Evolutionary conservation across 1,284 basidiomycete species (phyloP).

Genomic region (Mycosarcoma mackinlayi): DNA sequence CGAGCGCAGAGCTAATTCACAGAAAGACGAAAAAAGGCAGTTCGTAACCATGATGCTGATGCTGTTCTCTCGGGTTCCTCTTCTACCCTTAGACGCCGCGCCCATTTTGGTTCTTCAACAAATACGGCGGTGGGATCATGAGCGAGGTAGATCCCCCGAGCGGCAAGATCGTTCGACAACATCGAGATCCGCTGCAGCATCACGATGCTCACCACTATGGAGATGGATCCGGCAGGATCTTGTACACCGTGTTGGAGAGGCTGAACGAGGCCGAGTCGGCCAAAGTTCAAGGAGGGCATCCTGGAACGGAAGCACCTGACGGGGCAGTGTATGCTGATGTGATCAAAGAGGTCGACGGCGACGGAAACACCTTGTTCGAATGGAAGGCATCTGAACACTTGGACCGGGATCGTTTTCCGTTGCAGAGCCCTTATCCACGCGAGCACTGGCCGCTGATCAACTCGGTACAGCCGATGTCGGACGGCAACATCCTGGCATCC

Average conservation of each 20-base stretch:
- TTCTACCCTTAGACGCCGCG: constrained; percentile 1
- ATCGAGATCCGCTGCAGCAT: constrained; percentile 1
- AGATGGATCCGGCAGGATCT: constrained; percentile 4
- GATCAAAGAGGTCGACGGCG: constrained; percentile 4
- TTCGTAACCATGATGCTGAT: too few species aligned
- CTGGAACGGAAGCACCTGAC: constrained; percentile 3
- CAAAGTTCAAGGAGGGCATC: constrained; percentile 4
- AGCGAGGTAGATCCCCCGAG: constrained; percentile 1
- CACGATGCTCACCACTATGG: constrained; percentile 6
- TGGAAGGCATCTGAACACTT: constrained; percentile 4
- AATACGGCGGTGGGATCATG: constrained; percentile 5
- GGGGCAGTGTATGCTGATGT: constrained; percentile 2
- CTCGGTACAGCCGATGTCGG: background rate
- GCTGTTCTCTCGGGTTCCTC: too few species aligned
- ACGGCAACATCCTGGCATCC: constrained; percentile 4
- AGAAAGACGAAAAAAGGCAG: too few species aligned
- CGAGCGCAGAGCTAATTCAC: background rate
- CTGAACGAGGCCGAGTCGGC: background rate
- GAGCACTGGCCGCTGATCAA: constrained; percentile 6
- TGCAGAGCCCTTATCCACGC: constrained; percentile 6
- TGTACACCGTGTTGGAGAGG: constrained; percentile 2
- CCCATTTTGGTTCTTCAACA: constrained; percentile 6
- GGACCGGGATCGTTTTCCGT: background rate
- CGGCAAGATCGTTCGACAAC: background rate
- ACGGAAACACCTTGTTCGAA: background rate